Percentiles rank a stretch among this genome's conserved stretches.
Evolutionary conservation across 148 eudicot species (phyloP).

Genomic region (Suaeda aralocaspica): DNA sequence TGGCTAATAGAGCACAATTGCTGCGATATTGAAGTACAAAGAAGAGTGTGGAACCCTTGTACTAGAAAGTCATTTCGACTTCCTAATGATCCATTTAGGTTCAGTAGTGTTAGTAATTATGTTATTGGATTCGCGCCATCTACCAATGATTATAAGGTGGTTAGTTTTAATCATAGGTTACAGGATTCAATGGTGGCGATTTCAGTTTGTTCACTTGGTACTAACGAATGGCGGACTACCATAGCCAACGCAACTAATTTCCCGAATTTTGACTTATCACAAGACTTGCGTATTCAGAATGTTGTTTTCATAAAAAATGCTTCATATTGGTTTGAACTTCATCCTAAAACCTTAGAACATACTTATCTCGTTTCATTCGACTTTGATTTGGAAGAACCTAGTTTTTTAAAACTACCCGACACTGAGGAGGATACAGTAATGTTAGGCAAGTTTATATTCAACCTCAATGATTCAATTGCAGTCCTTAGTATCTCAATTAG

Average conservation of each 20-base stretch:
- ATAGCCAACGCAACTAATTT: background rate
- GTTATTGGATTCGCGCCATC: slow-evolving; percentile 4
- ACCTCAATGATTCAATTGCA: background rate
- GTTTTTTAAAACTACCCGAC: background rate
- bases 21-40: no score
- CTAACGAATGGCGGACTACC: background rate
- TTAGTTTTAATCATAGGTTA: background rate
- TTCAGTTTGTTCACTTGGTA: background rate
- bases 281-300: background rate
- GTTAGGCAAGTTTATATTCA: background rate
- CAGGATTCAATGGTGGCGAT: background rate
- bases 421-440: background rate
- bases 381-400: slow-evolving; percentile 2
- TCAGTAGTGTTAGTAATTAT: background rate
- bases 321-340: background rate
- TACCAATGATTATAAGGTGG: slow-evolving; percentile 1
- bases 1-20: background rate
- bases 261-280: background rate
- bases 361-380: slow-evolving; percentile 6
- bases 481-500: background rate
- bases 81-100: background rate
- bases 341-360: background rate
- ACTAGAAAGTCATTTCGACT: background rate
- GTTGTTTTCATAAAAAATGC: background rate
- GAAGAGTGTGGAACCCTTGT: slow-evolving; percentile 6